Base-by-base conservation (phyloP, 805 yeast genomes). In the Blastobotrys chiropterorum region DNA sequence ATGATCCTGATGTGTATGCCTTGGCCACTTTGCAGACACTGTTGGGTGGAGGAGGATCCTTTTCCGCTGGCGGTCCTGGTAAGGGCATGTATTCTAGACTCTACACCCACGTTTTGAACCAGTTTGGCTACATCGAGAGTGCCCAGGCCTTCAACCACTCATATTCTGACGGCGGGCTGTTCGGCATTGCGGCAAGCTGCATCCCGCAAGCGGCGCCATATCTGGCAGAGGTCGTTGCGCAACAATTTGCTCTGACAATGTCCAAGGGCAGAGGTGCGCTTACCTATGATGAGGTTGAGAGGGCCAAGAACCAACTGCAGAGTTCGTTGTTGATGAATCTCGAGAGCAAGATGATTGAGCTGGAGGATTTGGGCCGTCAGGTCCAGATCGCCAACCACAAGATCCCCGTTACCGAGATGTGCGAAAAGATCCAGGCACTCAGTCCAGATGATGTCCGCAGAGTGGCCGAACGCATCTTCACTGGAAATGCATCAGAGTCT, bases 61-160 rank as follows among this genome's bases (percentile, higher is more conserved):
- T 94, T 65, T 84, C 95, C 16, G 98, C 99, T 7, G 99, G 99
- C 58, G 99, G 99, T 0, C 99, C 99, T 15, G 99, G 99, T 50
- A 94, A 94, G 69, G 99, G 99, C 2, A 90, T 94, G 98, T 94
- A 90, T 67, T 88, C 97, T 2, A 78, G 98, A 53, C 79, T 95
- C 20, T 94, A 90, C 72, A 88, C 96, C 0, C 81, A 90, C 60
- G 96, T 94, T 2, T 75, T 94, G 65, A 92, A 92, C 69, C 94
- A 85, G 66, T 87, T 86, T 65, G 95, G 95, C 40, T 90, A 85
- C 66, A 82, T 94, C 48, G 99, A 94, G 64, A 84, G 86, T 62
- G 89, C 96, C 67, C 74, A 82, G 61, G 80, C 95, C 5, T 90
- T 90, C 72, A 89, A 90, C 67, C 96, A 90, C 68, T 82, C 95